phyloP scores from a whole-genome alignment of 768 basidiomycete genomes.

The Lentinula edodes region DNA sequence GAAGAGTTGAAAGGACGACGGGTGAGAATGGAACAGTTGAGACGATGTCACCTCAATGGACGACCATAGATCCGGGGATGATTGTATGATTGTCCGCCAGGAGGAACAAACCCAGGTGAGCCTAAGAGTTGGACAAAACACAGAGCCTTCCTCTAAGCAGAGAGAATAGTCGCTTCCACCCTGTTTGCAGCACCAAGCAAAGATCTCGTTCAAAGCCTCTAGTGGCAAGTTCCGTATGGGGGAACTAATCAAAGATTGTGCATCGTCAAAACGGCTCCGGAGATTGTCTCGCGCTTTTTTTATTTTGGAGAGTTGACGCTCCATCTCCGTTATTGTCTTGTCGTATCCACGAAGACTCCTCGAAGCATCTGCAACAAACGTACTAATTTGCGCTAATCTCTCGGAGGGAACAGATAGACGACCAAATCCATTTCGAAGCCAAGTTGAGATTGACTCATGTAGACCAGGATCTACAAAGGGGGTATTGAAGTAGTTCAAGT shows the following conservation, averaged over 20 bases:
- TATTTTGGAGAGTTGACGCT: not conserved
- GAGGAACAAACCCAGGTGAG: not conserved
- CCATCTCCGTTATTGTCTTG: not conserved
- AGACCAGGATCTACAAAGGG: not conserved
- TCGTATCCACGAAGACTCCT: not conserved
- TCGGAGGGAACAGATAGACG: not conserved
- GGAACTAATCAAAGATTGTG: not conserved
- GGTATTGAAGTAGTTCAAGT: not conserved
- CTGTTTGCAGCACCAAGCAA: not conserved
- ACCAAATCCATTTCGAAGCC: not conserved
- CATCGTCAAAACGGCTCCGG: not conserved
- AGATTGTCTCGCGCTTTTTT: not conserved
- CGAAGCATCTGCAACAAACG: not conserved
- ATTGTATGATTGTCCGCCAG: not conserved
- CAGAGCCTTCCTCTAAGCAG: not conserved
- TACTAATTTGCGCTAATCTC: not conserved
- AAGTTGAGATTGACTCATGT: not conserved
- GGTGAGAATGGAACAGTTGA: not conserved
- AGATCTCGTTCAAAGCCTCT: conserved; percentile 1
- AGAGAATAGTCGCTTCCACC: not conserved
- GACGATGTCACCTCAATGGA: not conserved
- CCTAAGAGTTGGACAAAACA: not conserved
- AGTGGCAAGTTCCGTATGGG: not conserved
- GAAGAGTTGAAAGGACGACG: not conserved
- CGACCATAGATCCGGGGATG: not conserved